phyloP scores from a whole-genome alignment of 352 stramenopile species.

The Phytophthora lateralis region DNA sequence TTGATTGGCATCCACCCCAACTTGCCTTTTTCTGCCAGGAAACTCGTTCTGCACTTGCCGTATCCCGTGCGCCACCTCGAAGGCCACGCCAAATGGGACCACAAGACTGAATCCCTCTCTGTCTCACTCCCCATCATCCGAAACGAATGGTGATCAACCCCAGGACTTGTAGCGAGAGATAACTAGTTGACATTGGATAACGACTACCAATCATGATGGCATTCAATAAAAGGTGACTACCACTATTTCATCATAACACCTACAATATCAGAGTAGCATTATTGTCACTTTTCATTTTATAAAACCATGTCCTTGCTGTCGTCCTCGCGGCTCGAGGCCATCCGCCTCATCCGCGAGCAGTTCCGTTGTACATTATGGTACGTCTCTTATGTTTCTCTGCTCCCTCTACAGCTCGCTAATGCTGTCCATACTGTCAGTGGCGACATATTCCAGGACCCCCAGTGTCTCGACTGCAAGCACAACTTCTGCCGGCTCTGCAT shows the following conservation, averaged over 20 bases:
- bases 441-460: constrained; percentile 80
- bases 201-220: too few species aligned
- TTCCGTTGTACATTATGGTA: constrained; percentile 82
- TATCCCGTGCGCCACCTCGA: constrained; percentile 74
- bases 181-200: background rate
- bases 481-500: constrained; percentile 88
- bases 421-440: constrained; percentile 36
- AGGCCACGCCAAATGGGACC: constrained; percentile 77
- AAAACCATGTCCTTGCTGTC: constrained; percentile 65
- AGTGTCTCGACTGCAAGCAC: constrained; percentile 89
- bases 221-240: too few species aligned
- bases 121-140: constrained; percentile 79
- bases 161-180: constrained; percentile 3
- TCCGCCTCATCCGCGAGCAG: constrained; percentile 84
- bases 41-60: constrained; percentile 74
- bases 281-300: background rate
- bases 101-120: constrained; percentile 46
- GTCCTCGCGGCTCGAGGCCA: constrained; percentile 48
- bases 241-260: too few species aligned
- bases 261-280: too few species aligned
- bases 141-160: constrained; percentile 61
- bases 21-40: constrained; percentile 35
- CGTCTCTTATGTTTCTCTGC: constrained; percentile 3
- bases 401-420: background rate
- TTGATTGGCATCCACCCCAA: constrained; percentile 1